Evolutionary conservation across 805 yeast genomes (phyloP).

Genomic region (Teunomyces pallodes): DNA sequence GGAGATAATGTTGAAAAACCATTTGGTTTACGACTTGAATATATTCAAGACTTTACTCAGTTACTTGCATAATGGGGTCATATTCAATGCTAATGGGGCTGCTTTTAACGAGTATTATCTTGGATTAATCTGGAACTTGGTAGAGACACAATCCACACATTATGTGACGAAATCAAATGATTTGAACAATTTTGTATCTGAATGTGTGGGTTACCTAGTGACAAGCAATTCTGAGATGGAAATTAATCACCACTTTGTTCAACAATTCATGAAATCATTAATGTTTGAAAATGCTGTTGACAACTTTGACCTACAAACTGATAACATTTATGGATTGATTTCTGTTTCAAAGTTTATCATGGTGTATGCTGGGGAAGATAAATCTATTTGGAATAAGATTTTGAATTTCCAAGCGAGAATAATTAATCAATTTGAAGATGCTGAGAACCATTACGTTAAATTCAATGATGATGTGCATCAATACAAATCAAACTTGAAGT

Average conservation of each 20-base stretch:
- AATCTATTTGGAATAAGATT: conserved; percentile 15
- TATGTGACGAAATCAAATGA: conserved; percentile 17
- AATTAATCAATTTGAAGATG: conserved; percentile 36
- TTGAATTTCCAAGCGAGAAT: conserved; percentile 28
- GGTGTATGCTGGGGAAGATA: conserved; percentile 11
- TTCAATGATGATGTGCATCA: conserved; percentile 13
- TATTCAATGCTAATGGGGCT: conserved; percentile 14
- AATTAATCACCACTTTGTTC: conserved; percentile 7
- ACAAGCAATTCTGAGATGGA: conserved; percentile 4
- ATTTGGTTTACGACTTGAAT: conserved; percentile 26
- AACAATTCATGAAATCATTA: conserved; percentile 27
- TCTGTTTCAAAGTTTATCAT: conserved; percentile 21
- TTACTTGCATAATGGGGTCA: conserved; percentile 28
- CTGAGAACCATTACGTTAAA: conserved; percentile 36
- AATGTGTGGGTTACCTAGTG: conserved; percentile 22
- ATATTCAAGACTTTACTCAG: conserved; percentile 27
- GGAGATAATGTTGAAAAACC: conserved; percentile 31
- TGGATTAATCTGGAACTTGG: conserved; percentile 29
- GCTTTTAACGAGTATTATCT: conserved; percentile 24
- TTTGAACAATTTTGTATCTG: conserved; percentile 31
- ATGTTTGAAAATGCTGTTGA: conserved; percentile 26
- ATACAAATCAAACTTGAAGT: conserved; percentile 7
- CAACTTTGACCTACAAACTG: conserved; percentile 23
- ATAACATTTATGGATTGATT: conserved; percentile 33
- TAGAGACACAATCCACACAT: conserved; percentile 33